A percentile compares a stretch with the other conserved stretches of the same genome.
Evolutionary conservation across 495 filamentous ascomycete species (phyloP).

Genomic region (Aspergillus cristatus): DNA sequence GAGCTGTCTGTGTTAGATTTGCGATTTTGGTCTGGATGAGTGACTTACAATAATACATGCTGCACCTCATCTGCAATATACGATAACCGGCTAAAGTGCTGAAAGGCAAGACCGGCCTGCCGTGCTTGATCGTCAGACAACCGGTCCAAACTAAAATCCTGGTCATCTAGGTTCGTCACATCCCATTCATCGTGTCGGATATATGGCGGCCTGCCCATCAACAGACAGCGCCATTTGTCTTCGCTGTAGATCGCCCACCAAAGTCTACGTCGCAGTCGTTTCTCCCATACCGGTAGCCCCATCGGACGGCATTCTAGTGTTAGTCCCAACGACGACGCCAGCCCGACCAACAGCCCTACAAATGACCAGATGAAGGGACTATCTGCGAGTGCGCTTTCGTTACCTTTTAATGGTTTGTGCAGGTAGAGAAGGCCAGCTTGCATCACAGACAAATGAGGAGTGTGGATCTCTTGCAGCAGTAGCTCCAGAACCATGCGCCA

Average conservation of each 20-base stretch:
- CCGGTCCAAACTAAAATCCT: constrained; percentile 43
- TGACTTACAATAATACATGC: constrained; percentile 4
- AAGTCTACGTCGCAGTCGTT: constrained; percentile 64
- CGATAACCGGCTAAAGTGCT: constrained; percentile 1
- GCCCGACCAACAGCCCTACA: constrained; percentile 8
- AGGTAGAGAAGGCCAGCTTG: constrained; percentile 13
- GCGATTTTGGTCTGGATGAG: too few species aligned
- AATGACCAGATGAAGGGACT: constrained; percentile 15
- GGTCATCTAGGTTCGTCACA: constrained; percentile 50
- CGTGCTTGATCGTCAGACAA: background rate
- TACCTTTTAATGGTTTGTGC: constrained; percentile 5
- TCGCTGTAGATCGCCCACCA: constrained; percentile 83
- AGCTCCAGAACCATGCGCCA: constrained; percentile 10
- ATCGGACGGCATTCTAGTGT: constrained; percentile 70
- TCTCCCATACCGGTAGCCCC: constrained; percentile 75
- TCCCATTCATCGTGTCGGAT: constrained; percentile 68
- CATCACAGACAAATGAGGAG: constrained; percentile 10
- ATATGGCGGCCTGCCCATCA: constrained; percentile 71
- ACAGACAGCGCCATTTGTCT: constrained; percentile 76
- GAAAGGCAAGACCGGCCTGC: background rate
- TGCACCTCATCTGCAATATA: constrained; percentile 9
- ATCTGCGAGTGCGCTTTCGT: constrained; percentile 10
- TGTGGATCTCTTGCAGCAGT: constrained; percentile 11
- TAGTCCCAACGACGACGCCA: constrained; percentile 45
- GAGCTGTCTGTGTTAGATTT: constrained; percentile 4